Conservation (phyloP, 768 basidiomycete genomes). For the Macrolepiota dolichaula region DNA sequence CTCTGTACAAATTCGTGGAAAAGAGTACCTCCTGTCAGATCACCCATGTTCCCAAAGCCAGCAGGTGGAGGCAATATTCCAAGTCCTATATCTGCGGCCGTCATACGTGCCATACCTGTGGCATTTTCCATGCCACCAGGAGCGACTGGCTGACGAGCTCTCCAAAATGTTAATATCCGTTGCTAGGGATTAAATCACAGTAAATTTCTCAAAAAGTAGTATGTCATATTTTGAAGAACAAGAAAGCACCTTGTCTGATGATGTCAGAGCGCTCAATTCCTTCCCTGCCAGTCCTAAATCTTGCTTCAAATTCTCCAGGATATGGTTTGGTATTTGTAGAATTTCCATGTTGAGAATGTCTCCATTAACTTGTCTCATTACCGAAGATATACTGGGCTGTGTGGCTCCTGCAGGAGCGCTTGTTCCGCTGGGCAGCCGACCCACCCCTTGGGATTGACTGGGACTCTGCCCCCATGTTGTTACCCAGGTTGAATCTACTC, state of each 20-base stretch:
- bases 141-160: not conserved
- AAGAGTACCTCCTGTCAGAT: not conserved
- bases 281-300: constrained; percentile 45
- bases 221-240: constrained; percentile 12
- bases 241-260: constrained; percentile 66
- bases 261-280: constrained; percentile 37
- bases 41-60: constrained; percentile 7
- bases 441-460: constrained; percentile 35
- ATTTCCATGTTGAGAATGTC: constrained; percentile 39
- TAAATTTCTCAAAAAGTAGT: constrained; percentile 5
- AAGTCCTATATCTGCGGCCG: constrained; percentile 11
- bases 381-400: constrained; percentile 58
- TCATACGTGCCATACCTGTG: no score
- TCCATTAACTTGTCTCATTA: constrained; percentile 33
- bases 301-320: constrained; percentile 33
- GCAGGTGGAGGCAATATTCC: constrained; percentile 6
- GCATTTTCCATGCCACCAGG: constrained; percentile 9
- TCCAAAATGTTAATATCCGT: constrained; percentile 26
- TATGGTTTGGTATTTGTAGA: constrained; percentile 29
- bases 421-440: constrained; percentile 60
- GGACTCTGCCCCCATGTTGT: constrained; percentile 20
- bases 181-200: constrained; percentile 22
- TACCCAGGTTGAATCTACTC: constrained; percentile 20
- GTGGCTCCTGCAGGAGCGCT: constrained; percentile 47
- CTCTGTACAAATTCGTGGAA: constrained; percentile 13